Base-by-base conservation (phyloP, 2,329 filamentous ascomycete species). In the Aspergillus arachidicola region DNA sequence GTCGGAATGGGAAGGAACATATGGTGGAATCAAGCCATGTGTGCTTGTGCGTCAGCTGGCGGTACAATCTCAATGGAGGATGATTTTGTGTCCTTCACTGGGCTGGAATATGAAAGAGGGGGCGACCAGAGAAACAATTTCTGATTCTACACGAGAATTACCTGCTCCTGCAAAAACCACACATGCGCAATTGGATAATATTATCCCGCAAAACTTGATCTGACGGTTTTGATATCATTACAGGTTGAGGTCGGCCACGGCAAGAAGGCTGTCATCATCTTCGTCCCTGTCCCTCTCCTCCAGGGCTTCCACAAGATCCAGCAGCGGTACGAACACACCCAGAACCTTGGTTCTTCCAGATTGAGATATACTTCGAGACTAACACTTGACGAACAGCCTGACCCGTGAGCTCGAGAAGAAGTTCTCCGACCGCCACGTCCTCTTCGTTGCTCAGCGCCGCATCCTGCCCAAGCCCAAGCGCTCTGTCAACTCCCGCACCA, bases 321-420 rank as follows among this genome's bases (percentile, higher is more conserved):
- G 90, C 95, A 98, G 88, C 94, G 95, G 94, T 98, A 94, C 85
- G 90, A 63, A 45, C 43, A 70, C 64, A 2, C 6, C 12, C 14
- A 38, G 21, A 61, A 56, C n/a, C 28, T 21, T 21, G 5, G 28
- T 38, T 6, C 14, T 19, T 36, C 38, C 51, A 21, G n/a, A 60
- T 46, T 38, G 58, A 46, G 41, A 58, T 64, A 5, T 19, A 9
- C 28, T 19, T 28, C 28, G 48, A 51, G 28, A 41, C 60, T 66
- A 56, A 64, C 48, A 63, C 6, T 23, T 26, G 32, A 5, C 30
- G n/a, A 55, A 36, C 38, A 98, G 94, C 82, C 90, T 99, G 81
- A 99, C 95, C 84, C 95, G 95, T 86, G 95, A 99, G 89, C 94
- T 99, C 81, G 95, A 99, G 91, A 99, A 99, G 93, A 99, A 99